Conservation (phyloP, 257 asterid genomes). For the Sherardia arvensis region DNA sequence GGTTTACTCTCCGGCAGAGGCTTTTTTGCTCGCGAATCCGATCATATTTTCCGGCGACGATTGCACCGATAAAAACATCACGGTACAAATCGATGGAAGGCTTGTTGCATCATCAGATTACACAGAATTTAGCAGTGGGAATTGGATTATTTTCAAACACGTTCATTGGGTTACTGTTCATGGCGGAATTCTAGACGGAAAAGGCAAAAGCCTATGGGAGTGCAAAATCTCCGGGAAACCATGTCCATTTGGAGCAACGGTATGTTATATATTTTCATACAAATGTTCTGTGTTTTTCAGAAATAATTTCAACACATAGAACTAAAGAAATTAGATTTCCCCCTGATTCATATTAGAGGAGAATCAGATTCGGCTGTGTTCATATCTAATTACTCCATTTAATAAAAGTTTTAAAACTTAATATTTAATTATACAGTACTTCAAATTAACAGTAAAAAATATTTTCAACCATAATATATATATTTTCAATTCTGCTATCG, state of each 20-base stretch:
- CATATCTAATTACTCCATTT: no score
- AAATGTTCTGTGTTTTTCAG: no score
- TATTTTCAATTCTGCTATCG: no score
- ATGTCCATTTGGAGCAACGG: constrained; percentile 55
- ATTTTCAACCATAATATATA: no score
- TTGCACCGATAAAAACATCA: constrained; percentile 33
- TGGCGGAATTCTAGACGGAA: constrained; percentile 24
- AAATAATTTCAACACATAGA: no score
- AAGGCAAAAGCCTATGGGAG: constrained; percentile 16
- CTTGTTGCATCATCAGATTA: constrained; percentile 48
- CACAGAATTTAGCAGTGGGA: constrained; percentile 24
- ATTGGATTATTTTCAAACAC: constrained; percentile 42
- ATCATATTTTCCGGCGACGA: constrained; percentile 24
- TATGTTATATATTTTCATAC: no score
- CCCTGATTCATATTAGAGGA: no score
- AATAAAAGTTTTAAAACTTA: no score
- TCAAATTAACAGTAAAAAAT: no score
- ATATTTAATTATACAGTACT: no score
- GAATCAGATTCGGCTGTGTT: no score
- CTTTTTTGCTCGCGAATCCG: constrained; percentile 20
- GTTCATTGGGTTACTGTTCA: constrained; percentile 29
- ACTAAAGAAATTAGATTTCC: no score
- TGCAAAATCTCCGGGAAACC: constrained; percentile 2
- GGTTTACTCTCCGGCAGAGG: constrained; percentile 25
- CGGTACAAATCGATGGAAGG: constrained; percentile 44